These are phyloP conservation scores for Cicer yamashitae DNA, from an alignment of 306 rosid species.

Conservation along the genomic window DNA sequence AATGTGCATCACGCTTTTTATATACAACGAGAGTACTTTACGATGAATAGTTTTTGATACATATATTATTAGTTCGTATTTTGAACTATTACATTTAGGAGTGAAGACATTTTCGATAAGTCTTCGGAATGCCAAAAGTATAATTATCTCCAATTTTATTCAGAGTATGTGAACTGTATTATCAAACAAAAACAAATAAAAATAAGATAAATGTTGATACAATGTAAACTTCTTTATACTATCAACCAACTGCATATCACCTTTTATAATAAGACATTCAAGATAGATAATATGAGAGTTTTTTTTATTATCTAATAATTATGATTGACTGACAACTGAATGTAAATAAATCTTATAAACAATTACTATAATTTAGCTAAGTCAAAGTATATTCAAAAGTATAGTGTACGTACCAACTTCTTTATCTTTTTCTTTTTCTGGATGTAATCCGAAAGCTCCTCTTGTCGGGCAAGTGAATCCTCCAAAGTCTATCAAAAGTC, in stretches of 20 bases:
- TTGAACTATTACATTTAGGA: constrained; percentile 22
- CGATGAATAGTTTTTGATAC: constrained; percentile 3
- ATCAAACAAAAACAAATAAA: background rate
- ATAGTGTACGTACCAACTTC: constrained; percentile 61
- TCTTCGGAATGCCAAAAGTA: constrained; percentile 23
- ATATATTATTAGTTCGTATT: constrained; percentile 31
- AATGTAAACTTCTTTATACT: too few relatives aligned
- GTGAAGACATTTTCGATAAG: constrained; percentile 27
- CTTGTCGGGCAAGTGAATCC: constrained; percentile 70
- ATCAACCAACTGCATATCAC: too few relatives aligned
- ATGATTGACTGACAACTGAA: too few relatives aligned
- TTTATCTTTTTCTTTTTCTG: constrained; percentile 78
- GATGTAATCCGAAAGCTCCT: constrained; percentile 66
- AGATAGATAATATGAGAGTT: too few relatives aligned
- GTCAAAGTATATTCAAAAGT: background rate
- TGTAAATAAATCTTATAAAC: too few relatives aligned
- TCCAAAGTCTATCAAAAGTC: constrained; percentile 62
- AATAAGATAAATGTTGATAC: too few relatives aligned
- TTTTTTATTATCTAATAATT: too few relatives aligned
- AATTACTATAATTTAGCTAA: too few relatives aligned
- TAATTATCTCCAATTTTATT: constrained; percentile 21
- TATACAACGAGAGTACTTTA: constrained; percentile 16
- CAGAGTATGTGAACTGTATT: constrained; percentile 62
- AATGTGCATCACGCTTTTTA: constrained; percentile 32
- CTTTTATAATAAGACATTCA: too few relatives aligned